Base-by-base conservation (phyloP, 208 protist species). In the Crithidia expoeki region DNA sequence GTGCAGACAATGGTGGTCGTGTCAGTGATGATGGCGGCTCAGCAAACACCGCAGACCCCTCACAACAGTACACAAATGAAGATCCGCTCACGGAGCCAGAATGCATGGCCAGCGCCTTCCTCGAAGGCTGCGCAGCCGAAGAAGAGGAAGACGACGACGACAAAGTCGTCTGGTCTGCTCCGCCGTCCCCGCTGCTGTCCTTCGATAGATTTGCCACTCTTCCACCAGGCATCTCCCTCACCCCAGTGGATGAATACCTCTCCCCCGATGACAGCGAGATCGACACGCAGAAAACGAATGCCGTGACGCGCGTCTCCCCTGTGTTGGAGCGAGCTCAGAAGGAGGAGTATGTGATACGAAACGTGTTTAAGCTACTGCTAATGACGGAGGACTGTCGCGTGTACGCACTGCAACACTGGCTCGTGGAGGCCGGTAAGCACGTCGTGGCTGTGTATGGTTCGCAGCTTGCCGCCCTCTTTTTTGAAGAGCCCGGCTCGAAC, bases 331-430 rank as follows among this genome's bases (percentile, higher is more conserved):
- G 70, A 9, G 62, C 36, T 11, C 53, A 76, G 25, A 57, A 55
- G 42, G 64, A 72, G 25, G 72, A 77, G 38, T 72, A 77, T 34
- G 64, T 67, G 25, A 21, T 66, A 4, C 72, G 72, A 9, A 59
- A 72, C 19, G 14, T 77, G 21, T 77, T 68, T n/a, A 77, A 71
- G 58, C 50, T 77, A 14, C 72, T 77, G 17, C 64, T 57, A 17
- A 76, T 76, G 64, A n/a, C 63, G 6, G 76, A 80, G 42, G 62
- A 74, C 44, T 74, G 66, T n/a, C 63, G 61, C 0, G 36, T 71
- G 9, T 52, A 78, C 47, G 47, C 27, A 11, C 40, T 80, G 27
- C 68, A 72, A 25, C 56, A 58, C 49, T 66, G 59, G 56, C 25
- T 83, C 17, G 44, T 77, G 34, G 71, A 73, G 62, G 51, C 51